A percentile compares a stretch with the other conserved stretches of the same genome.
These are phyloP conservation scores for Lasiosphaeria miniovina DNA, from an alignment of 495 filamentous ascomycete species.

Conservation along the genomic window DNA sequence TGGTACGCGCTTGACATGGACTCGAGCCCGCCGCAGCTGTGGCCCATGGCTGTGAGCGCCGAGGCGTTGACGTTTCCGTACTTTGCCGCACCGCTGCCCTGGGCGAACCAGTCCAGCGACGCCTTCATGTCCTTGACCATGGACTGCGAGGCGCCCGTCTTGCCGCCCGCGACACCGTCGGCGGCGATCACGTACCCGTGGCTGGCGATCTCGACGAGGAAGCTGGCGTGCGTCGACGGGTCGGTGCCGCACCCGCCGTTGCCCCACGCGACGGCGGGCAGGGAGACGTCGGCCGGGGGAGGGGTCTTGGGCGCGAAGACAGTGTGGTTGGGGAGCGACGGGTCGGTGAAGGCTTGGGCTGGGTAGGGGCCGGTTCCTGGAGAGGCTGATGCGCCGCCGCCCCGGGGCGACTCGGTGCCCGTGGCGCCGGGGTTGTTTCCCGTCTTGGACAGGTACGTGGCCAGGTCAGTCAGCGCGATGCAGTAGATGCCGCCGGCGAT, in stretches of 20 bases:
- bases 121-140: constrained; percentile 16
- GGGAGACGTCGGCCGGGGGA: constrained; percentile 12
- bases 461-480: constrained; percentile 15
- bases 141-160: constrained; percentile 15
- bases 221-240: constrained; percentile 13
- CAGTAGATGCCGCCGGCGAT: constrained; percentile 28
- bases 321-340: constrained; percentile 26
- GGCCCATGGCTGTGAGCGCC: constrained; percentile 25
- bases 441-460: constrained; percentile 10
- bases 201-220: constrained; percentile 27
- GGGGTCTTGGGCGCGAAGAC: constrained; percentile 25
- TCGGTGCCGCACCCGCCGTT: constrained; percentile 33
- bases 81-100: constrained; percentile 26
- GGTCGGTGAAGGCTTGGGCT: constrained; percentile 18
- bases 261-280: constrained; percentile 33
- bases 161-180: constrained; percentile 17
- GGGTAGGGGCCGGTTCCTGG: constrained; percentile 26
- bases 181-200: constrained; percentile 33
- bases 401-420: constrained; percentile 18
- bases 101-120: constrained; percentile 27
- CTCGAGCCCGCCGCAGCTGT: constrained; percentile 34
- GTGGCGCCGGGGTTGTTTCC: constrained; percentile 18
- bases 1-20: constrained; percentile 22
- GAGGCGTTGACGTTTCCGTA: constrained; percentile 28
- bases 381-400: constrained; percentile 13